Base-by-base conservation (phyloP, 139 green algal genomes). In the Chlamydomonas asymmetrica region DNA sequence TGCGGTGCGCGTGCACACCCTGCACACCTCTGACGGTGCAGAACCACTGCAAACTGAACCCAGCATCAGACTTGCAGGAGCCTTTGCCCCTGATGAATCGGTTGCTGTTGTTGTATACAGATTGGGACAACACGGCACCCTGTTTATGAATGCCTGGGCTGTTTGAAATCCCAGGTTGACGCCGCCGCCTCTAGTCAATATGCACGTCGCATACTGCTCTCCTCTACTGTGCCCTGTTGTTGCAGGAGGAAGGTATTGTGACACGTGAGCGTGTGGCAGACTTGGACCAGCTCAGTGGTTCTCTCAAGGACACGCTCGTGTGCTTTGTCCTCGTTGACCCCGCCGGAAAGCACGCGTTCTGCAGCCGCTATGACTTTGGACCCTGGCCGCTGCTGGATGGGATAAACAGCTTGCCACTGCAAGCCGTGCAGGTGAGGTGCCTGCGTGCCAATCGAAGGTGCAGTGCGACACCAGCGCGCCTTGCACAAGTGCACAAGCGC, bases 321-420 rank as follows among this genome's bases (percentile, higher is more conserved):
- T 98, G 95, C 85, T 98, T 97, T 82, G 95, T 99, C 48, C 78
- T 99, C 41, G 87, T 98, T 4, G 86, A 90, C 64, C 77, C 80
- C 0, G 22, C 35, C 8, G 73, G 74, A 0, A 43, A 65, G 27
- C 93, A 97, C 62, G 84, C 88, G 13, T 97, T 97, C 77, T 95
- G 89, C 84, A 93, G 84, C 32, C 71, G 81, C 13, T 99, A 97
- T 54, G 93, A 98, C 74, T 95, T 98, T 82, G 91, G 92, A 0
- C 94, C 94, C 2, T 97, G 92, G 89, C 94, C 94, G 31, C 74
- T 98, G 72, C 88, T 98, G 71, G 50, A 78, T 5, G 87, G 88
- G 20, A 83, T 92, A 0, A 39, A 66, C 0, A 54, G 34, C 23
- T 70, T 91, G 34, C 78, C 81, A 22, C 29, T 62, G 1, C 25